Base-by-base conservation (phyloP, 495 filamentous ascomycete genomes). In the Neurospora discreta region DNA sequence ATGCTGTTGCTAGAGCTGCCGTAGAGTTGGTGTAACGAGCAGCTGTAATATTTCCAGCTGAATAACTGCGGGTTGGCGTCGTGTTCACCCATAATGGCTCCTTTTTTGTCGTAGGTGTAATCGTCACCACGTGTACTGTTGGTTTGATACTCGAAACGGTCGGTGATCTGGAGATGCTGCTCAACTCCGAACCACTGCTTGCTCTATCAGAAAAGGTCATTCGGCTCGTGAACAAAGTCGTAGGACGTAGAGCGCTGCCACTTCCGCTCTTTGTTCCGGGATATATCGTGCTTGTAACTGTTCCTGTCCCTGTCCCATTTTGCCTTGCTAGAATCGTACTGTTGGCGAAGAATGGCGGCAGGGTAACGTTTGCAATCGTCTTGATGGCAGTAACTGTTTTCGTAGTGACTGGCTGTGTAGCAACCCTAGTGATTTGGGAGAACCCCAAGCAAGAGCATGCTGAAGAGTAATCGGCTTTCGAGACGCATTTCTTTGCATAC, bases 391-490 rank as follows among this genome's bases (percentile, higher is more conserved):
- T 76, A 0, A 73, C 52, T 0, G 72, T 74, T 8, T 39, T 71
- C 4, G 77, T 76, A 38, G 72, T 70, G 16, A 68, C 71, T 4
- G 44, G 60, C 0, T 67, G 23, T 0, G 72, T 23, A 1, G 69
- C 69, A 0, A 75, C 76, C 9, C 30, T 70, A 0, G 75, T 76
- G 9, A 52, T 5, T 5, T 15, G 69, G 3, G 76, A 68, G 11
- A 78, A 13, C 10, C 76, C 75, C n/a, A 79, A 41, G 67, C 79
- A 80, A 38, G 79, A 80, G 23, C 78, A 80, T 1, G 79, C 79
- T 1, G 74, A 78, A 15, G 71, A 75, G 68, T 77, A 79, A 9
- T 68, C 76, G 13, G 68, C 70, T 1, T 44, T 42, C 23, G 74
- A 73, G 11, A 72, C 36, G 71, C 78, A 80, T 3, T 60, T 39